A percentile compares a stretch with the other conserved stretches of the same genome.
phyloP scores from a whole-genome alignment of 257 asterid genomes.

The Petunia secreta region DNA sequence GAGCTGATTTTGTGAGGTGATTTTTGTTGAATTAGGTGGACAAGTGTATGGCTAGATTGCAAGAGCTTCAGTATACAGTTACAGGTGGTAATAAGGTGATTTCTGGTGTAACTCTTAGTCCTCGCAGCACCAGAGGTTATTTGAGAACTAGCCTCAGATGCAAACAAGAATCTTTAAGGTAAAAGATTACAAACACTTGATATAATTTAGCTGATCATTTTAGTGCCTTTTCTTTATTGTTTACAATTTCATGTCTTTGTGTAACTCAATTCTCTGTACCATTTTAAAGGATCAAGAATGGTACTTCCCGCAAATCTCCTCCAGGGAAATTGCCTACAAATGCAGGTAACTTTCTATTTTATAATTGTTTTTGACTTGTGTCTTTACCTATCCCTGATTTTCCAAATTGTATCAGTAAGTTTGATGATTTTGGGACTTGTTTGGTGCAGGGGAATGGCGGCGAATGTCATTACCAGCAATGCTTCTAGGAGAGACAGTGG shows the following conservation, averaged over 20 bases:
- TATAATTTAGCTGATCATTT: neutral
- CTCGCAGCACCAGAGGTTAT: constrained; percentile 62
- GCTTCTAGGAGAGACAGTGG: constrained; percentile 85
- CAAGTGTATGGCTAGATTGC: constrained; percentile 84
- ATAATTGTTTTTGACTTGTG: neutral
- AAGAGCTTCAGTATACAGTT: constrained; percentile 85
- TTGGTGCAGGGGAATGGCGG: constrained; percentile 62
- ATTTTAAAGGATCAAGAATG: constrained; percentile 58
- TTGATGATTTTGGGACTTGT: neutral
- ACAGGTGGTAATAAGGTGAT: constrained; percentile 56
- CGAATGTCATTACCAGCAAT: constrained; percentile 90
- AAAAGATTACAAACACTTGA: neutral
- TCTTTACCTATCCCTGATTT: neutral
- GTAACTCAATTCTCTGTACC: neutral
- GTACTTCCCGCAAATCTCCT: constrained; percentile 60
- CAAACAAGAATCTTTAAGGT: constrained; percentile 72
- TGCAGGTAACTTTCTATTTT: constrained; percentile 44
- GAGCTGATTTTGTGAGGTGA: neutral
- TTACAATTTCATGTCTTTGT: neutral
- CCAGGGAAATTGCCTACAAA: constrained; percentile 67
- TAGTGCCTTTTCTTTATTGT: neutral
- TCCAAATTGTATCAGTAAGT: neutral
- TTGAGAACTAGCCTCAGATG: constrained; percentile 58
- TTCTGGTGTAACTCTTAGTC: constrained; percentile 67
- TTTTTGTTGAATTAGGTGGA: constrained; percentile 61